Base-by-base conservation (phyloP, 495 filamentous ascomycete genomes). In the Hyaloscypha finlandica region DNA sequence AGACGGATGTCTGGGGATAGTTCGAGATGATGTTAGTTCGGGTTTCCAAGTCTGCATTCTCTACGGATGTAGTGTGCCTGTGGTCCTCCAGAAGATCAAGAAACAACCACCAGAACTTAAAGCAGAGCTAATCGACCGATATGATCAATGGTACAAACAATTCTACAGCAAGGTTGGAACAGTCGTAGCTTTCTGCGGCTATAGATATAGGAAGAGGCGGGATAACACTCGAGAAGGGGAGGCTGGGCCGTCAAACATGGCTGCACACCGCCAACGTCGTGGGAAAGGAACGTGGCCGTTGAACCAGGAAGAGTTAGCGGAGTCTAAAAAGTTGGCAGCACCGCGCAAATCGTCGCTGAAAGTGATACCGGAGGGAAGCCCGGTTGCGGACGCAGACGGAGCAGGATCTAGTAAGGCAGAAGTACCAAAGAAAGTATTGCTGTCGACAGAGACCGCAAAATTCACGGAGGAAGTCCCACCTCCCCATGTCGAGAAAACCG, bases 1-100 rank as follows among this genome's bases (percentile, higher is more conserved):
- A 51, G 12, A 29, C 14, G 37, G n/a, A 11, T 22, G n/a, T 29
- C 35, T 75, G 0, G 77, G 73, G 2, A 59, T 79, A 2, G 76
- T 67, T 3, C 65, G 37, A 16, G 59, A 67, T 11, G 60, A 55
- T 42, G 71, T 72, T 1, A 33, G 59, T 14, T 29, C 45, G 6
- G 74, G 74, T 2, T 78, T 80, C 68, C 37, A 71, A 0, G 66
- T 80, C 20, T 79, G 75, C 57, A 81, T 81, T 20, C 61, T 81
- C 2, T 78, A 72, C 48, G 79, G 79, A 0, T 80, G 77, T 48
- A 80, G 76, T 30, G 79, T 81, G 3, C 79, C 79, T 9, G 77
- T 81, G 8, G 75, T 77, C 32, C 70, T 80, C 0, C 74, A 75
- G 25, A 16, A 45, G 52, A 63, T 59, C 33, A 48, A 60, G 30